A percentile compares a stretch with the other conserved stretches of the same genome.
phyloP scores from a whole-genome alignment of 2,329 filamentous ascomycete genomes.

The Pseudogymnoascus sp. region DNA sequence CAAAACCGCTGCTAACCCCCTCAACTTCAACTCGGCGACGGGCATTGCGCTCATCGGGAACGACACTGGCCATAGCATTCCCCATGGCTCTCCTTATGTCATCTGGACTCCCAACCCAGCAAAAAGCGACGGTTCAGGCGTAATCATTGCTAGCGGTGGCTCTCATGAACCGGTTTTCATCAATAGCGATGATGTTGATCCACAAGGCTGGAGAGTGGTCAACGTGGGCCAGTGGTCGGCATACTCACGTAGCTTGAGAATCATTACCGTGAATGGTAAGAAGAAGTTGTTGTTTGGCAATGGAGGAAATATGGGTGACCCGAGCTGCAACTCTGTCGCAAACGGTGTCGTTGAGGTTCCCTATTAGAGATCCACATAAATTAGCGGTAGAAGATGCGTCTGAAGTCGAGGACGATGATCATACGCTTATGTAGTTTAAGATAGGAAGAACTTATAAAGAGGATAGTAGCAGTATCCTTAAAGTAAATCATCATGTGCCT shows the following conservation, averaged over 20 bases:
- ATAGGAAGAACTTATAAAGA: not conserved
- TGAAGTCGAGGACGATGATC: not conserved
- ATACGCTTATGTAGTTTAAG: not conserved
- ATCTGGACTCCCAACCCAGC: constrained; percentile 11
- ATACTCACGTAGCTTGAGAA: constrained; percentile 12
- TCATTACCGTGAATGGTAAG: not conserved
- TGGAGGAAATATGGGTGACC: constrained; percentile 9
- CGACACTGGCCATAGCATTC: not conserved
- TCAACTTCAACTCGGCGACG: not conserved
- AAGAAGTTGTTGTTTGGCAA: constrained; percentile 10
- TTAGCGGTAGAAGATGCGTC: not conserved
- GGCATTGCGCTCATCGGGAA: not conserved
- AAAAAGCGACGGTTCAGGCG: not conserved
- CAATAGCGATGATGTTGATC: constrained; percentile 10
- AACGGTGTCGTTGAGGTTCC: constrained; percentile 8
- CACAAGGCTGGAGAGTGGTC: constrained; percentile 6
- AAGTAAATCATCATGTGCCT: not conserved
- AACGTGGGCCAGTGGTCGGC: constrained; percentile 10
- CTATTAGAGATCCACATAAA: not conserved
- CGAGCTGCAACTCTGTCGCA: constrained; percentile 1
- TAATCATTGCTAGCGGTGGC: not conserved
- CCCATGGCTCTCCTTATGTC: constrained; percentile 11
- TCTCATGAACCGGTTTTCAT: constrained; percentile 6
- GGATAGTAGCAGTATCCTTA: not conserved
- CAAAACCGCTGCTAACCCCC: not conserved